These are phyloP conservation scores for Naganishia albida DNA, from an alignment of 1,284 basidiomycete species.

Conservation along the genomic window DNA sequence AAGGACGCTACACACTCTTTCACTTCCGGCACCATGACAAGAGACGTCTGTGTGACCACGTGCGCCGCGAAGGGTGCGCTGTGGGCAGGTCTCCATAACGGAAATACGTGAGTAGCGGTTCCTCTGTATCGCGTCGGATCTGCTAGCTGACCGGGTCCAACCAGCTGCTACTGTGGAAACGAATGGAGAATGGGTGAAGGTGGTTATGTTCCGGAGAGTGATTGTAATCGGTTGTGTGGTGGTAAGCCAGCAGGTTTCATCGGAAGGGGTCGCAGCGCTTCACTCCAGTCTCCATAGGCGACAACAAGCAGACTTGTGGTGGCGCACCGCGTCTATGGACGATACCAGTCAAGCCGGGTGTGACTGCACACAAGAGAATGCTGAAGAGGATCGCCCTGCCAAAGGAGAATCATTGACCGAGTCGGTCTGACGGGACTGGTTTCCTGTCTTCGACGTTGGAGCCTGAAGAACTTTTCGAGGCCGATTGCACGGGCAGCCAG, in stretches of 20 bases:
- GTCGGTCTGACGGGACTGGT: too few species aligned
- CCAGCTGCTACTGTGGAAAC: slow-evolving; percentile 18
- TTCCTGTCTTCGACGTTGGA: too few species aligned
- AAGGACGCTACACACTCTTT: slow-evolving; percentile 1
- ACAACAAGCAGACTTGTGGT: slow-evolving; percentile 1
- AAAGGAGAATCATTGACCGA: background rate
- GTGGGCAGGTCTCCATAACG: slow-evolving; percentile 18
- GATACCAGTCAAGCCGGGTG: slow-evolving; percentile 3
- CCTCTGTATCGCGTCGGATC: too few species aligned
- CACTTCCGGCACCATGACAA: slow-evolving; percentile 33
- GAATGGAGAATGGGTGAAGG: background rate
- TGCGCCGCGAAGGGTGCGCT: slow-evolving; percentile 37
- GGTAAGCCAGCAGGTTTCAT: background rate
- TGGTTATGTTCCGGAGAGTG: slow-evolving; percentile 7
- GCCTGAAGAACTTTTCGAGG: too few species aligned
- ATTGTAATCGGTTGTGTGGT: slow-evolving; percentile 8
- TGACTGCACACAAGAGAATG: slow-evolving; percentile 20
- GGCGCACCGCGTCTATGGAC: background rate
- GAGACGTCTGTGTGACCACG: slow-evolving; percentile 34
- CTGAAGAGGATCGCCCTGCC: slow-evolving; percentile 1
- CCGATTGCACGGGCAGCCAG: too few species aligned
- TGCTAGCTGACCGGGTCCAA: background rate
- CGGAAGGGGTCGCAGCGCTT: background rate
- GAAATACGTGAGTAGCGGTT: slow-evolving; percentile 17
- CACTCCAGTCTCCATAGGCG: background rate